Conservation (phyloP, 108 stramenopile genomes). For the Cyclostephanos tholiformis region DNA sequence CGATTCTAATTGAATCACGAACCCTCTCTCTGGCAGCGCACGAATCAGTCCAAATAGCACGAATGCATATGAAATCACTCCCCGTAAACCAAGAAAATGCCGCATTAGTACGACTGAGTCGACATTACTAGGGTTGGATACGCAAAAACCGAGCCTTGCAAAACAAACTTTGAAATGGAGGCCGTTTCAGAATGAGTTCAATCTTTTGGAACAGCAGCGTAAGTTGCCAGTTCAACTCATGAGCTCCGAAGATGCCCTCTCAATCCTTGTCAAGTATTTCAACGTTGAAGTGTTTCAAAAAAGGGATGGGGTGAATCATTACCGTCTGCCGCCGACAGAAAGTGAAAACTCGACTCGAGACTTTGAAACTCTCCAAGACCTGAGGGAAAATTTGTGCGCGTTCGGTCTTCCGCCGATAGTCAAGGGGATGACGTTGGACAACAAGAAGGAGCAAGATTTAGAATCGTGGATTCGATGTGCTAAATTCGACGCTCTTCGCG, state of each 20-base stretch:
- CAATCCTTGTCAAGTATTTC: constrained; percentile 12
- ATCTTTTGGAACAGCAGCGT: constrained; percentile 6
- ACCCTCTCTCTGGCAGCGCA: constrained; percentile 17
- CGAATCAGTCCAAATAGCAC: constrained; percentile 23
- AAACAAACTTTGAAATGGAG: constrained; percentile 6
- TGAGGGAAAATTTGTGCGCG: constrained; percentile 41
- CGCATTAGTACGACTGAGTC: constrained; percentile 3
- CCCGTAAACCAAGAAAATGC: constrained; percentile 15
- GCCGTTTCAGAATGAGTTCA: constrained; percentile 15
- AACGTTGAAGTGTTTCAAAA: constrained; percentile 1
- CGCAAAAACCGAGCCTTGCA: background rate
- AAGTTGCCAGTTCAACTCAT: constrained; percentile 9
- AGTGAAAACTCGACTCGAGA: constrained; percentile 7
- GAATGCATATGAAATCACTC: constrained; percentile 9
- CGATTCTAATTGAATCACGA: background rate
- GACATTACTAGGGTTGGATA: background rate
- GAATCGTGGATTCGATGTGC: constrained; percentile 44
- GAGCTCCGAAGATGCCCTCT: constrained; percentile 1
- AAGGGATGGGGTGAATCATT: constrained; percentile 4
- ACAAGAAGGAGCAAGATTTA: constrained; percentile 7
- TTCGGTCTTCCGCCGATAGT: constrained; percentile 33
- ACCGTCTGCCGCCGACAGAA: constrained; percentile 11
- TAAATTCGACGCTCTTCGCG: constrained; percentile 9
- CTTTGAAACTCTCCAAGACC: constrained; percentile 27
- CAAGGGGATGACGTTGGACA: constrained; percentile 13